phyloP scores from a whole-genome alignment of 208 protist genomes.

The Entamoeba dispar region DNA sequence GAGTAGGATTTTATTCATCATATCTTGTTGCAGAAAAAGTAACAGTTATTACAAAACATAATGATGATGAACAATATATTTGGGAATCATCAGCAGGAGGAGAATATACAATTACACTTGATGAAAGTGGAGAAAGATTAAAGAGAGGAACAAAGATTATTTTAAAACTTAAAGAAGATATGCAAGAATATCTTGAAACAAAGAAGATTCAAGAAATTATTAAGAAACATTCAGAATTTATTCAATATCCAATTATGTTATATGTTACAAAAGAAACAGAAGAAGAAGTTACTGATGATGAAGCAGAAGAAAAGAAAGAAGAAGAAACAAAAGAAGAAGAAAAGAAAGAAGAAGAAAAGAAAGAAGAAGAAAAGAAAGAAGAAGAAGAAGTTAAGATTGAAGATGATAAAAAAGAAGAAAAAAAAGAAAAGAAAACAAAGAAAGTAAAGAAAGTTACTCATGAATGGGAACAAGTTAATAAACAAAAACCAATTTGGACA shows the following conservation, averaged over 20 bases:
- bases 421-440: slow-evolving; percentile 49
- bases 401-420: slow-evolving; percentile 38
- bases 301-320: slow-evolving; percentile 37
- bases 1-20: slow-evolving; percentile 99
- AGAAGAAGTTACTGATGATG: slow-evolving; percentile 69
- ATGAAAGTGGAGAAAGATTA: slow-evolving; percentile 54
- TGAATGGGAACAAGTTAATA: slow-evolving; percentile 85
- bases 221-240: slow-evolving; percentile 92
- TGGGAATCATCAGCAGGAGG: slow-evolving; percentile 85
- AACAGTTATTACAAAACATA: slow-evolving; percentile 79
- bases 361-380: slow-evolving; percentile 44
- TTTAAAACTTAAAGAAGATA: slow-evolving; percentile 85
- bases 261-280: slow-evolving; percentile 67
- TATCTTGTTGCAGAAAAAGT: slow-evolving; percentile 90
- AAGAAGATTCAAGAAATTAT: slow-evolving; percentile 64
- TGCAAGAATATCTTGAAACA: slow-evolving; percentile 74
- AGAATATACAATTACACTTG: slow-evolving; percentile 71
- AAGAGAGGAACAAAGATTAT: slow-evolving; percentile 78
- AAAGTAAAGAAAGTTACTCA: slow-evolving; percentile 45
- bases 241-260: slow-evolving; percentile 84
- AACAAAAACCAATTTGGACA: slow-evolving; percentile 88
- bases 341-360: slow-evolving; percentile 33
- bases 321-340: slow-evolving; percentile 27
- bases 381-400: slow-evolving; percentile 33
- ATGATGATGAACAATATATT: slow-evolving; percentile 71